Base-by-base conservation (phyloP, 192 early-diverging fungal species). In the Tieghemiomyces parasiticus region DNA sequence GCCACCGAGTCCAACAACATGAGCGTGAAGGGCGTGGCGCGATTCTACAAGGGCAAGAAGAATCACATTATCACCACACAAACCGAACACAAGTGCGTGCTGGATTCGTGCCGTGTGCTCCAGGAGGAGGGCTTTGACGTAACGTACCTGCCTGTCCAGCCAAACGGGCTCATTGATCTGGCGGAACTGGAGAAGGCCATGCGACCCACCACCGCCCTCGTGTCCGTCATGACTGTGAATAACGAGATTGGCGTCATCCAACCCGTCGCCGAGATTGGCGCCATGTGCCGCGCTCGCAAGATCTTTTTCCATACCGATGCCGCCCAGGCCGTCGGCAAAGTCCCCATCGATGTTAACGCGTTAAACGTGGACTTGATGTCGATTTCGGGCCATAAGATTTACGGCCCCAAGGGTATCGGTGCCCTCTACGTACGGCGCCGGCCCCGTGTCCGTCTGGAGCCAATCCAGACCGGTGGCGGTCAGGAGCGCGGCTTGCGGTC, bases 221-320 rank as follows among this genome's bases (percentile, higher is more conserved):
- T 94, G 26, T 94, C 91, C 4, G 82, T 95, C 65, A 97, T 97
- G 95, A 77, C 91, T 8, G 92, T 97, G 30, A 97, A 97, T 68
- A 97, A 97, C 71, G 95, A 97, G 71, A 97, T 97, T 67, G 95
- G 95, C 58, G 92, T 97, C 19, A 82, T 92, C 47, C 95, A 97
- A 71, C 91, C 93, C 26, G 69, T 97, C 59, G 81, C 68, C 38
- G 91, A 89, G 63, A 95, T 97, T 75, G 95, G 91, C 35, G 75
- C 73, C 38, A 68, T 97, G 30, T 95, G 92, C 73, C 82, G 88
- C 30, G 73, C 75, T 29, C 84, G 84, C 59, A 92, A 92, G 68
- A 74, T 97, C 28, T 97, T 95, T 61, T 93, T 97, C 74, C 93
- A 96, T 64, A 94, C 91, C 8, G 95, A 97, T 69, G 91, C 90